These are phyloP conservation scores for Fusarium anguioides DNA, from an alignment of 2,329 filamentous ascomycete species.

Conservation along the genomic window DNA sequence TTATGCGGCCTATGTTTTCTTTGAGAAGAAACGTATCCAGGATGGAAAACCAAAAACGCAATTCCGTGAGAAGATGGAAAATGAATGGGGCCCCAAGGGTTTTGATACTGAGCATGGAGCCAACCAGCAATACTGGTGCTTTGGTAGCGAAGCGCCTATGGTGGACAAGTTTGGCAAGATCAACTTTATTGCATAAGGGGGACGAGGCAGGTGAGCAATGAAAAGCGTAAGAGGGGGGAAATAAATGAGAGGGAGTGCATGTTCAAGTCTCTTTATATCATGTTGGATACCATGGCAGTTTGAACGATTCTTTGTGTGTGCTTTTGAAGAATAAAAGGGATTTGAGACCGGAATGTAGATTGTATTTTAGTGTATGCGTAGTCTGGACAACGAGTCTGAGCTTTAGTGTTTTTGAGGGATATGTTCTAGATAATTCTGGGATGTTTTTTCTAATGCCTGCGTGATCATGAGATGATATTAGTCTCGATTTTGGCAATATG, in stretches of 20 bases:
- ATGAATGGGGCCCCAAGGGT: constrained; percentile 42
- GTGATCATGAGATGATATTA: background rate
- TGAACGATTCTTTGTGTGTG: background rate
- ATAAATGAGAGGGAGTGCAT: background rate
- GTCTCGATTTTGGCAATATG: background rate
- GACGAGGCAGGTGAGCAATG: background rate
- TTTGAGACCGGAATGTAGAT: background rate
- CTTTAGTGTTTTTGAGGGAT: background rate
- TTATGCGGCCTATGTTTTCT: constrained; percentile 67
- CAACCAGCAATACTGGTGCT: constrained; percentile 13
- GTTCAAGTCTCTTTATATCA: background rate
- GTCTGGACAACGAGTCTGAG: background rate
- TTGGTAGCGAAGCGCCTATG: constrained; percentile 7
- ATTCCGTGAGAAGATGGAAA: constrained; percentile 64
- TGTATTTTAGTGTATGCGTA: background rate
- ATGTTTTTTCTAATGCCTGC: background rate
- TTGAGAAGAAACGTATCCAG: constrained; percentile 67
- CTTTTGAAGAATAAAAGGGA: background rate
- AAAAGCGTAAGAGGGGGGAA: background rate
- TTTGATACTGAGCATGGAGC: constrained; percentile 39
- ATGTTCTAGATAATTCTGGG: background rate
- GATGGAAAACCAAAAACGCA: constrained; percentile 63
- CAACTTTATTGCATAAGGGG: constrained; percentile 7
- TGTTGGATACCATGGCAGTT: background rate
- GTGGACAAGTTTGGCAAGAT: constrained; percentile 41